phyloP scores from a whole-genome alignment of 345 rosid genomes.

The Lumnitzera racemosa region DNA sequence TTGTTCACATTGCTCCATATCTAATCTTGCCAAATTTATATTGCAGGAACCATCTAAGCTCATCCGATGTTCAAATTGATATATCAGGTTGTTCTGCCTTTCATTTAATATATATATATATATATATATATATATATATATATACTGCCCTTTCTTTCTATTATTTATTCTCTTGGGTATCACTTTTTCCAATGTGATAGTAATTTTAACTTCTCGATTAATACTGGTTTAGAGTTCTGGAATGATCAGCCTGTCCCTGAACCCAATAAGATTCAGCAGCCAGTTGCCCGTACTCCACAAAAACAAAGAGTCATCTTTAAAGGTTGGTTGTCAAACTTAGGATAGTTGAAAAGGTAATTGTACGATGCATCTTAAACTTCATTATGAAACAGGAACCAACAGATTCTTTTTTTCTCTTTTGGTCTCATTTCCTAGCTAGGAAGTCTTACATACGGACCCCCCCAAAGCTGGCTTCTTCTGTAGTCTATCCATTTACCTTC shows the following conservation, averaged over 20 bases:
- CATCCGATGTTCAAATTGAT: slow-evolving; percentile 48
- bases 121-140: too few relatives aligned
- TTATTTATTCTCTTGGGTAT: background rate
- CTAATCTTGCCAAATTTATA: slow-evolving; percentile 15
- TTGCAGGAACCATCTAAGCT: slow-evolving; percentile 44
- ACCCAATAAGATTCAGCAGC: slow-evolving; percentile 40
- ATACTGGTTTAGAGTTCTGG: slow-evolving; percentile 36
- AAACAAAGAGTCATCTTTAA: slow-evolving; percentile 63
- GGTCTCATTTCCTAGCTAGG: slow-evolving; percentile 34
- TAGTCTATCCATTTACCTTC: slow-evolving; percentile 85
- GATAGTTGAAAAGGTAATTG: too few relatives aligned
- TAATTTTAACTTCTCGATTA: slow-evolving; percentile 4
- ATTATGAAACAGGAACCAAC: background rate
- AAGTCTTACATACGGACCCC: slow-evolving; percentile 59
- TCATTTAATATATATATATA: background rate
- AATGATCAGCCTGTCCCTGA: slow-evolving; percentile 33
- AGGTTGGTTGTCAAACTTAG: slow-evolving; percentile 31
- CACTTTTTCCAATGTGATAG: background rate
- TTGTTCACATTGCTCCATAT: slow-evolving; percentile 7
- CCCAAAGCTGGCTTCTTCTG: slow-evolving; percentile 64
- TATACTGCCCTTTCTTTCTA: background rate
- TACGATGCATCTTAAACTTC: too few relatives aligned
- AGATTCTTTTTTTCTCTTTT: too few relatives aligned
- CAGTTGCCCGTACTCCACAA: slow-evolving; percentile 39
- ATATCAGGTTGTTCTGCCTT: slow-evolving; percentile 35